Evolutionary conservation across 371 early-diverging fungal species (phyloP).

Genomic region (Mortierella sp.): DNA sequence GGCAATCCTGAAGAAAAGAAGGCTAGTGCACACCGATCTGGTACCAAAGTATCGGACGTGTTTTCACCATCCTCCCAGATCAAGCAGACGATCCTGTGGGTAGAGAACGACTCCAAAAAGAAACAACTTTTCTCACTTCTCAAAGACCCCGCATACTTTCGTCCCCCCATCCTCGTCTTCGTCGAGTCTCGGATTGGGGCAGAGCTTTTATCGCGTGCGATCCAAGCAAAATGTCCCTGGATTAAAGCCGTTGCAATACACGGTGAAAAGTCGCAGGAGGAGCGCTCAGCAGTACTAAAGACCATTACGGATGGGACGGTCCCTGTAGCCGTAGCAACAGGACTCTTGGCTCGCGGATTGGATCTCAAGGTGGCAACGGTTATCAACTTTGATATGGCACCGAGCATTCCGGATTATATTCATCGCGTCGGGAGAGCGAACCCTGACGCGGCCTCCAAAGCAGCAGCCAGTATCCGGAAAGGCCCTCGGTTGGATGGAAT

Average conservation of each 20-base stretch:
- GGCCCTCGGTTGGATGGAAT: slow-evolving; percentile 47
- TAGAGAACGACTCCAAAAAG: slow-evolving; percentile 69
- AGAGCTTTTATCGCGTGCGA: slow-evolving; percentile 61
- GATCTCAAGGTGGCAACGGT: slow-evolving; percentile 64
- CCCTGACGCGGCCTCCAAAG: slow-evolving; percentile 47
- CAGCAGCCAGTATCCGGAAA: slow-evolving; percentile 27
- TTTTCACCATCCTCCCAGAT: slow-evolving; percentile 57
- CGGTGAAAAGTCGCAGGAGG: slow-evolving; percentile 63
- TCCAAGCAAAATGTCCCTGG: slow-evolving; percentile 56
- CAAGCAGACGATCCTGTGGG: slow-evolving; percentile 73
- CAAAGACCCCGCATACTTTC: slow-evolving; percentile 64
- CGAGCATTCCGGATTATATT: slow-evolving; percentile 65
- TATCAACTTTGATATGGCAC: slow-evolving; percentile 72
- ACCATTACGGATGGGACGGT: slow-evolving; percentile 52
- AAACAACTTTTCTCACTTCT: slow-evolving; percentile 67
- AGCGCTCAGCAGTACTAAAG: slow-evolving; percentile 54
- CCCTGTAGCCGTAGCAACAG: slow-evolving; percentile 65
- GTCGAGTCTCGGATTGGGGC: slow-evolving; percentile 68
- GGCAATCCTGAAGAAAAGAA: slow-evolving; percentile 22
- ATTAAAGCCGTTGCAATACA: slow-evolving; percentile 61
- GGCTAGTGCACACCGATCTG: neutral
- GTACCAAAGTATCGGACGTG: slow-evolving; percentile 5
- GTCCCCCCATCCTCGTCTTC: slow-evolving; percentile 66
- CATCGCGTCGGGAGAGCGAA: slow-evolving; percentile 70
- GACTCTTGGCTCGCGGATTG: slow-evolving; percentile 65